Evolutionary conservation across 2,329 filamentous ascomycete genomes (phyloP).

Genomic region (Arachnopeziza araneosa): DNA sequence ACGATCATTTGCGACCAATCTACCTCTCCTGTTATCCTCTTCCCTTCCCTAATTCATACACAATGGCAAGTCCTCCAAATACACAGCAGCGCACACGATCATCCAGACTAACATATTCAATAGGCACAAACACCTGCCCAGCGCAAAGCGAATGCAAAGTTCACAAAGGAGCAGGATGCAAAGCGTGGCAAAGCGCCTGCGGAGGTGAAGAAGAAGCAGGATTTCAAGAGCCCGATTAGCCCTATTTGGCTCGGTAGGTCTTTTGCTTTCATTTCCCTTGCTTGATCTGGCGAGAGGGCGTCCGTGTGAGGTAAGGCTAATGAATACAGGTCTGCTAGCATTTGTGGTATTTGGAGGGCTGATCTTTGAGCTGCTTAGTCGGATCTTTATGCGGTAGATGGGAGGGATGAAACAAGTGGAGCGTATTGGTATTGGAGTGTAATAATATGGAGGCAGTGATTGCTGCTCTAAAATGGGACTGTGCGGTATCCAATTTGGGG

Average conservation of each 20-base stretch:
- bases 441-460: neutral
- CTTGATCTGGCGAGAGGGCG: neutral
- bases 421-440: neutral
- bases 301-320: constrained; percentile 1
- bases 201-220: constrained; percentile 55
- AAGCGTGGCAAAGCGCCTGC: constrained; percentile 71
- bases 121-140: constrained; percentile 82
- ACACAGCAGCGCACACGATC: neutral
- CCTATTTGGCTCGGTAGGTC: constrained; percentile 58
- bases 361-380: constrained; percentile 33
- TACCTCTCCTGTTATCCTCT: neutral
- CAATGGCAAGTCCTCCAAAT: constrained; percentile 15
- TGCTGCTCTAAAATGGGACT: neutral
- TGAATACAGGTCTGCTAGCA: constrained; percentile 22
- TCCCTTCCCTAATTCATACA: constrained; percentile 2
- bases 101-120: constrained; percentile 5
- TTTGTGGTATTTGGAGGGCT: constrained; percentile 32
- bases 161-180: constrained; percentile 64
- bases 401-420: neutral
- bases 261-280: neutral
- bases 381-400: constrained; percentile 29
- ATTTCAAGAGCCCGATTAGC: constrained; percentile 50
- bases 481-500: neutral
- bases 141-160: constrained; percentile 74
- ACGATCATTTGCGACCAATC: neutral